A percentile compares a stretch with the other conserved stretches of the same genome.
Conservation (phyloP, 257 asterid species). For the Solanum ahanhuiri region DNA sequence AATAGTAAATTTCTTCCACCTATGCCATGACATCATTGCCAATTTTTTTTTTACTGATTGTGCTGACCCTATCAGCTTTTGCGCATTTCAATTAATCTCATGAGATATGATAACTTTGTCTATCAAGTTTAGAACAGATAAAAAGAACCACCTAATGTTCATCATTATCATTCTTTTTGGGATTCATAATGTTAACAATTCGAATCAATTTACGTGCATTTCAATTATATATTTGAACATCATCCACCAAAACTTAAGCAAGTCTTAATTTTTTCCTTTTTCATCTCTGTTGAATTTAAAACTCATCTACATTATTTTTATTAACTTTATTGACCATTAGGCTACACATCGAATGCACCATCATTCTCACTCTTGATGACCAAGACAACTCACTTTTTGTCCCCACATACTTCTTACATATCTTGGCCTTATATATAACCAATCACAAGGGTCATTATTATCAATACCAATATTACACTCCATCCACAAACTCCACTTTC, state of each 20-base stretch:
- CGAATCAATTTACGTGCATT: not conserved
- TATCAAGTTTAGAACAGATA: too few species aligned
- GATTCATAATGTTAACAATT: not conserved
- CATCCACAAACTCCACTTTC: not conserved
- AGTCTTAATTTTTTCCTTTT: too few species aligned
- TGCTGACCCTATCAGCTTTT: accelerated
- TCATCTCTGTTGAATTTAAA: not conserved
- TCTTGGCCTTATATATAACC: not conserved
- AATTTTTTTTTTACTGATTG: not conserved
- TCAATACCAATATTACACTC: not conserved
- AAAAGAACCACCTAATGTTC: not conserved
- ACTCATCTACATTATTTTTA: not conserved
- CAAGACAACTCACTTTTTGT: not conserved
- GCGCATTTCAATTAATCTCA: not conserved
- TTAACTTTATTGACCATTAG: not conserved
- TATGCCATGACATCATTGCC: not conserved
- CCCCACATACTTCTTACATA: not conserved
- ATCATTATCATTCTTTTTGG: not conserved
- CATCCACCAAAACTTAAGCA: not conserved
- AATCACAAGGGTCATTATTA: not conserved
- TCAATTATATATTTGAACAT: not conserved
- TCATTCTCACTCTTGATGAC: not conserved
- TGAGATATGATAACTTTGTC: too few species aligned
- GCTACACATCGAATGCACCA: not conserved
- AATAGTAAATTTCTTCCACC: not conserved